phyloP scores from a whole-genome alignment of 1,139 yeast genomes.

The Hansenula lynferdii region DNA sequence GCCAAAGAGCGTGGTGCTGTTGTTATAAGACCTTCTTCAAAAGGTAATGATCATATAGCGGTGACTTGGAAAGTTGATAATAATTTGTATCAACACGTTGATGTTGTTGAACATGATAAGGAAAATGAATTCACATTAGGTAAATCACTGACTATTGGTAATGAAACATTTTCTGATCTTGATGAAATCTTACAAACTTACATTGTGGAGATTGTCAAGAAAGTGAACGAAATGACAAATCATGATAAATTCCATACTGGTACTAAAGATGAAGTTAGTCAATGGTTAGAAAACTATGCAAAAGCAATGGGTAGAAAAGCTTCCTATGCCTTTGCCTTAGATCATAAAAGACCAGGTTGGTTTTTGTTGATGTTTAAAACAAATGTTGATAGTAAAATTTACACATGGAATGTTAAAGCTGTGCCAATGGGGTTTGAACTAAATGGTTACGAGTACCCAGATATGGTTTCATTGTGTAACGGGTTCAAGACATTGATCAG shows the following conservation, averaged over 20 bases:
- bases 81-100: constrained; percentile 86
- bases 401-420: constrained; percentile 87
- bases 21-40: constrained; percentile 91
- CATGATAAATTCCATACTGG: constrained; percentile 90
- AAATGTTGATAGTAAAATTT: constrained; percentile 64
- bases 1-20: constrained; percentile 87
- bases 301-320: constrained; percentile 89
- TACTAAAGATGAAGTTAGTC: constrained; percentile 71
- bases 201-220: constrained; percentile 77
- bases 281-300: constrained; percentile 86
- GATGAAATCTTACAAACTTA: constrained; percentile 92
- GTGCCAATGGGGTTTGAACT: constrained; percentile 82
- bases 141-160: constrained; percentile 61
- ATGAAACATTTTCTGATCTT: constrained; percentile 70
- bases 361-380: constrained; percentile 80
- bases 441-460: constrained; percentile 78
- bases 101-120: constrained; percentile 70
- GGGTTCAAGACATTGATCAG: constrained; percentile 72
- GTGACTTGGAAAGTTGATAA: constrained; percentile 97
- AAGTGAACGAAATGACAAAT: constrained; percentile 78
- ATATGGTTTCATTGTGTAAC: constrained; percentile 81
- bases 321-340: constrained; percentile 87
- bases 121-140: constrained; percentile 60
- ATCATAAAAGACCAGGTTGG: constrained; percentile 91
- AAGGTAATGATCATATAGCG: constrained; percentile 82